Base-by-base conservation (phyloP, 345 rosid species). In the Populus alba region DNA sequence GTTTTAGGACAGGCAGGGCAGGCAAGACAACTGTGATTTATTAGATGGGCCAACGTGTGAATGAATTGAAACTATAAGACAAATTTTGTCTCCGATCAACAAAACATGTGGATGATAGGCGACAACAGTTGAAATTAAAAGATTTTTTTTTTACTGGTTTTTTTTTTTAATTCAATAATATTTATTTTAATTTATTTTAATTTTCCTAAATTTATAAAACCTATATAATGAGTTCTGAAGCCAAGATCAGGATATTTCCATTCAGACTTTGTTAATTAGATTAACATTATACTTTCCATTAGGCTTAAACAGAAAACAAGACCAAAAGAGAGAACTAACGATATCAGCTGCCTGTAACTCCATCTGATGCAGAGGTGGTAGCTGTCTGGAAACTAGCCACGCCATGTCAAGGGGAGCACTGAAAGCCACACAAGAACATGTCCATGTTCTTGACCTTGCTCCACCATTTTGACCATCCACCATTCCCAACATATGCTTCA, bases 371-470 rank as follows among this genome's bases (percentile, higher is more conserved):
- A 59, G 65, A 25, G 23, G 29, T n/a, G 65, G 65, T 9, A 10
- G 65, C 65, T n/a, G 29, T 3, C 62, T 8, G 65, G 65, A n/a
- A 59, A 25, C 6, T n/a, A 23, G 27, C 59, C 59, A 53, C 38
- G 41, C 27, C 38, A 66, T 31, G 71, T 38, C 69, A 37, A 72
- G 31, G 68, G 63, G 37, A 49, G 1, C 43, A 23, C n/a, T 63
- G 63, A 47, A 74, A 29, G 8, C 81, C 83, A 78, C 83, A 83
- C 57, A 59, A 63, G 17, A 72, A 73, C 80, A 82, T 62, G 71
- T 87, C 85, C 78, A 80, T 78, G 33, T 74, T 85, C 82, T 80
- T 86, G 70, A 85, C 68, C 53, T 35, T 88, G 62, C 70, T 83
- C 91, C 91, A 86, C 89, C 78, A 83, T 41, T 76, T 81, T 1